Evolutionary conservation across 2,329 filamentous ascomycete species (phyloP), one percentile per base, ranked within the genome.

Genomic region (Polytolypa hystricis): DNA sequence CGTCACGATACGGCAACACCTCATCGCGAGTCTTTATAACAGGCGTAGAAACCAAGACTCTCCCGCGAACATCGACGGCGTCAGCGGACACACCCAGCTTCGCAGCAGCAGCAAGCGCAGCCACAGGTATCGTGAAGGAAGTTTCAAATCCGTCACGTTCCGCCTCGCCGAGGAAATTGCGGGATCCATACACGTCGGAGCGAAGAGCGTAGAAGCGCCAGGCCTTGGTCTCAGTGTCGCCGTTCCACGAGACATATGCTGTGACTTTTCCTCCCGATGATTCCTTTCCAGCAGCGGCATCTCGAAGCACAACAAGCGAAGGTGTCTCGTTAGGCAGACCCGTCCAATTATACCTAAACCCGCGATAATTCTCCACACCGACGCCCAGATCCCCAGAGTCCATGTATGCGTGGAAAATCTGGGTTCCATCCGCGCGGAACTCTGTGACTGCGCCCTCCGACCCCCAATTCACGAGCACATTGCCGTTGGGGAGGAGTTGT

Each of bases 401-500:
- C 44, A 61, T 52, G 26, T 60, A 62, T 0, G 58, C 51, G 35
- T 64, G 60, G 38, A 62, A 59, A 8, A 62, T 53, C 1, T 53
- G 47, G 1, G 49, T 55, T 1, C 60, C 57, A 15, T 61, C 48
- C 0, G 47, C 34, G 10, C 44, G 37, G 15, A 47, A 64, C 44
- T 69, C 67, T 5, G 66, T 71, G 15, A 67, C 47, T 2, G 64
- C 65, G 0, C 66, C 66, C 12, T 64, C 61, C 0, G 62, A 64
- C 4, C 74, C 73, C 72, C 73, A 78, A 42, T 71, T 70, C 21
- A 77, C 65, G 28, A 77, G 55, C 5, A 65, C 65, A 39, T 73
- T 69, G 21, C 68, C 68, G 35, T 67, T 66, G 0, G 68, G 63
- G 0, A 78, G 60, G 4, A 72, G 47, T 43, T 79, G 73, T 20